Conservation (phyloP, 1,284 basidiomycete genomes). For the Abortiporus biennis region DNA sequence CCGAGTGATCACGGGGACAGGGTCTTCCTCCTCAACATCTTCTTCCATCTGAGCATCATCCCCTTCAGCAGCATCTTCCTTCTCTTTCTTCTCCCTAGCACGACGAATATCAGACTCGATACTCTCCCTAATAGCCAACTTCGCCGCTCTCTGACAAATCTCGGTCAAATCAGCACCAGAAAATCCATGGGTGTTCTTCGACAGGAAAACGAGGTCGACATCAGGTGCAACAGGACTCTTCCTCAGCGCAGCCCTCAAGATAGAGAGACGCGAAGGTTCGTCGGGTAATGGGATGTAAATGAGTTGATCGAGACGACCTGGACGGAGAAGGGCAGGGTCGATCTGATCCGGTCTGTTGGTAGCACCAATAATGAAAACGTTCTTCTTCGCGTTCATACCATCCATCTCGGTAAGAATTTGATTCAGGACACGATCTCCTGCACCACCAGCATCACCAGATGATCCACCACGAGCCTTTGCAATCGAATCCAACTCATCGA, state of each 20-base stretch:
- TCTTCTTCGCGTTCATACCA: conserved; percentile 99
- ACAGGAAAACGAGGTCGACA: conserved; percentile 84
- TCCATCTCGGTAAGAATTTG: conserved; percentile 99
- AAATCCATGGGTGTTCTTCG: conserved; percentile 96
- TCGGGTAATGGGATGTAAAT: conserved; percentile 95
- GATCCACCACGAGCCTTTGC: conserved; percentile 90
- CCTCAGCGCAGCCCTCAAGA: conserved; percentile 88
- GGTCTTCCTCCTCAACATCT: conserved; percentile 80
- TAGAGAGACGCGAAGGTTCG: conserved; percentile 86
- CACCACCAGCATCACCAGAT: conserved; percentile 88
- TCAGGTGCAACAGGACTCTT: conserved; percentile 87
- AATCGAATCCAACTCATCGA: conserved; percentile 98
- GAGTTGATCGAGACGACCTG: conserved; percentile 95
- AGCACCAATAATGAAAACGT: conserved; percentile 98
- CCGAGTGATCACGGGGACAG: conserved; percentile 93
- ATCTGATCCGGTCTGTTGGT: conserved; percentile 99
- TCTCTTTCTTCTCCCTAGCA: conserved; percentile 77
- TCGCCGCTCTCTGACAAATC: conserved; percentile 97
- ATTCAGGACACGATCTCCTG: conserved; percentile 95
- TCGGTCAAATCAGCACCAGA: conserved; percentile 99
- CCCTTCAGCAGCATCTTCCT: conserved; percentile 60
- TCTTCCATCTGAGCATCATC: conserved; percentile 73
- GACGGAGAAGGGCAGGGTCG: conserved; percentile 93
- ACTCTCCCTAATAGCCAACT: conserved; percentile 91
- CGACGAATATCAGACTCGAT: conserved; percentile 90